Base-by-base conservation (phyloP, 2,329 filamentous ascomycete species). In the Venturia nashicola region DNA sequence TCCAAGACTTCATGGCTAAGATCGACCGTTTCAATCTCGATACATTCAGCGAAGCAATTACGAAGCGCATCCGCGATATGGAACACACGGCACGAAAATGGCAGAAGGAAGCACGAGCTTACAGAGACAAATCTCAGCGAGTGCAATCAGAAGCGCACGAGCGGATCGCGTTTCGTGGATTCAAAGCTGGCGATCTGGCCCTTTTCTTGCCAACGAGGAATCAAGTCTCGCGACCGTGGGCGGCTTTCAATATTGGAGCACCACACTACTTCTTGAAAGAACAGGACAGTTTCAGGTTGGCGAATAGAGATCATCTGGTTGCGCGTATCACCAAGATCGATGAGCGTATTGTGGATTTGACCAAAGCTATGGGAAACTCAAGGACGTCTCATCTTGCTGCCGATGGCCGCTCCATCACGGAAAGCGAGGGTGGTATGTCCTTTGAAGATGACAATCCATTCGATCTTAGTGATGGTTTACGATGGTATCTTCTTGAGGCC, bases 261-360 rank as follows among this genome's bases (percentile, higher is more conserved):
- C 94, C 94, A 9, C 94, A 99, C 74, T 97, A 94, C 77, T 99
- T 99, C 77, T 81, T 99, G 2, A 89, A 91, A 43, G 94, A 99
- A 74, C 89, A 95, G 73, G 93, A 97, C 69, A 83, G 82, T 0
- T 95, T 99, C 75, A 87, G 90, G 66, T 79, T 99, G 6, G 85
- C 87, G 39, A 87, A 86, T 59, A 84, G 93, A 43, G 94, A 99
- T 72, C 99, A 94, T 91, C 85, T 99, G n/a, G 87, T 99, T 8
- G 94, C 94, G 9, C 87, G 94, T 18, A 97, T 99, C 65, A 86
- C 86, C 14, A 91, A 90, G 67, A 86, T 97, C 27, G 91, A 97
- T 76, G 91, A 97, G 73, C 88, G 91, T 3, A 88, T 97, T 3
- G 94, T 99, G 0, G 92, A 99, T 73, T 79, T 97, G 6, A 94